phyloP scores from a whole-genome alignment of 1,139 yeast species.

The Nematodospora anomalae region DNA sequence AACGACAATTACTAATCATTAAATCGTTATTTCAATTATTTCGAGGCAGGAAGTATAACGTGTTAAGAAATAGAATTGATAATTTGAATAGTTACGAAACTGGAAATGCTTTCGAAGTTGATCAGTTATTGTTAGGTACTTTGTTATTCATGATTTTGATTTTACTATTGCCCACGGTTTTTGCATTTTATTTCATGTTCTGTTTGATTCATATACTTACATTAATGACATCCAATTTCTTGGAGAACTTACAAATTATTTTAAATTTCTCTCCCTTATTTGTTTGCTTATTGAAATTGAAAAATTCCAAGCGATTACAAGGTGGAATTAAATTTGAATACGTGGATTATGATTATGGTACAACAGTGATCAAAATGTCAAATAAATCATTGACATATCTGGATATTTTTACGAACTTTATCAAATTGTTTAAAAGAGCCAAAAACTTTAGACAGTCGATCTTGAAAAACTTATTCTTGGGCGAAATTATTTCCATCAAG shows the following conservation, averaged over 20 bases:
- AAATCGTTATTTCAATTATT: constrained; percentile 80
- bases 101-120: constrained; percentile 68
- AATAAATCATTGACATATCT: constrained; percentile 42
- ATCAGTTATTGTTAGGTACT: constrained; percentile 86
- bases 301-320: constrained; percentile 85
- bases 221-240: constrained; percentile 48
- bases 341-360: constrained; percentile 15
- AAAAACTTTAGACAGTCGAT: constrained; percentile 32
- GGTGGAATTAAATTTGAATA: constrained; percentile 67
- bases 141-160: constrained; percentile 77
- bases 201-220: constrained; percentile 57
- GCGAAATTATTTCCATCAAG: constrained; percentile 32
- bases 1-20: constrained; percentile 69
- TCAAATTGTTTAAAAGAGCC: constrained; percentile 31
- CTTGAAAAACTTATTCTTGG: constrained; percentile 29
- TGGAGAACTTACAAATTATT: constrained; percentile 64
- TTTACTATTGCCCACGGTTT: constrained; percentile 80
- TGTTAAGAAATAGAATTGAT: constrained; percentile 82
- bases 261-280: constrained; percentile 86
- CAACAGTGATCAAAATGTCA: constrained; percentile 31
- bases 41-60: constrained; percentile 86
- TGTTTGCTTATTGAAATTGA: constrained; percentile 72
- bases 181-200: constrained; percentile 80
- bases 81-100: constrained; percentile 44
- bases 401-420: constrained; percentile 39